Evolutionary conservation across 306 rosid species (phyloP).

Genomic region (Rosa chinensis): DNA sequence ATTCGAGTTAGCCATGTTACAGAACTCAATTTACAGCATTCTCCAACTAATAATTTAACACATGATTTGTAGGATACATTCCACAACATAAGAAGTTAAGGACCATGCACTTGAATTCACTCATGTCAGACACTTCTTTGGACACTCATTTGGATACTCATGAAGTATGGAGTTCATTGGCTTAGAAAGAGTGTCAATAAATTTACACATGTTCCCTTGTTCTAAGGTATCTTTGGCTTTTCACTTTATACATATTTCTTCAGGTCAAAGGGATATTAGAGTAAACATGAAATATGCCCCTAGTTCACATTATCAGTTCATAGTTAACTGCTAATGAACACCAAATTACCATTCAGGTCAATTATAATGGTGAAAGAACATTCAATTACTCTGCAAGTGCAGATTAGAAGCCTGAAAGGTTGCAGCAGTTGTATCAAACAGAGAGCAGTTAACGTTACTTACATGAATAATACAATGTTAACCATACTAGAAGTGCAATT

Average conservation of each 20-base stretch:
- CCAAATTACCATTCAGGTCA: background rate
- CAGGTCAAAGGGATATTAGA: background rate
- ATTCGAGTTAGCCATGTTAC: background rate
- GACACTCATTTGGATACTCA: background rate
- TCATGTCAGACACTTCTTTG: background rate
- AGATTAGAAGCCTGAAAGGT: background rate
- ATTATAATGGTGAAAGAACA: background rate
- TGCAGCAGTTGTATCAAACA: background rate
- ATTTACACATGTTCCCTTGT: background rate
- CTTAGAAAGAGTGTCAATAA: background rate
- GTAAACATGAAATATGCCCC: background rate
- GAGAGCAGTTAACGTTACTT: background rate
- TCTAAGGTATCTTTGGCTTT: background rate
- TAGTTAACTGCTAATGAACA: background rate
- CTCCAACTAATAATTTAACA: background rate
- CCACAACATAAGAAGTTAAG: background rate
- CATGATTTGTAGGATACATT: background rate
- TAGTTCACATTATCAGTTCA: background rate
- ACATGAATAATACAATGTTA: constrained; percentile 1
- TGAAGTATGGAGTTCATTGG: background rate
- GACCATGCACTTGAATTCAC: background rate
- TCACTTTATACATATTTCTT: background rate
- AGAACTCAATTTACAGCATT: background rate
- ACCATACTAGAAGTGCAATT: background rate
- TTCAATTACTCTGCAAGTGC: background rate